These are phyloP conservation scores for Zizania palustris DNA, from an alignment of 202 grass and related monocot species.

Conservation along the genomic window DNA sequence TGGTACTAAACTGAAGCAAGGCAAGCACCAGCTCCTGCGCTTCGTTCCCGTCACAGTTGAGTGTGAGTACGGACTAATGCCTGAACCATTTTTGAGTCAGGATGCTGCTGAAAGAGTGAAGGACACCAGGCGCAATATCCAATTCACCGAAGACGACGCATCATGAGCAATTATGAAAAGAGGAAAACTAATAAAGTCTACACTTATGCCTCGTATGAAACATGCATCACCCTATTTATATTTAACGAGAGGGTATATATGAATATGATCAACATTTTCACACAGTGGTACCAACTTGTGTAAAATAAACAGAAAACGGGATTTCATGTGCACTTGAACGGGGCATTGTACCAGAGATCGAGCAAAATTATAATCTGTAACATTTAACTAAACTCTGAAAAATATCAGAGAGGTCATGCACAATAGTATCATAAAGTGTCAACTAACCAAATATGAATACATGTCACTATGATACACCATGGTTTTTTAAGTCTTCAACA, in stretches of 20 bases:
- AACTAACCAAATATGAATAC: constrained; percentile 11
- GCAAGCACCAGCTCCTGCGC: no score
- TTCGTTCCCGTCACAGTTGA: no score
- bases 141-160: no score
- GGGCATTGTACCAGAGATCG: neutral
- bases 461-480: constrained; percentile 25
- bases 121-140: neutral
- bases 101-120: neutral
- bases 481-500: constrained; percentile 9
- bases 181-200: no score
- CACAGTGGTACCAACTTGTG: neutral
- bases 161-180: no score
- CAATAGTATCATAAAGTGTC: constrained; percentile 20
- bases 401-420: neutral
- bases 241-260: no score
- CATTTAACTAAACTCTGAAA: constrained; percentile 4
- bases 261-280: no score
- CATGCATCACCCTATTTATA: no score
- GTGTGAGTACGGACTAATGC: no score
- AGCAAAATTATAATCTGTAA: neutral
- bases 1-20: no score
- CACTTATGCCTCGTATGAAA: no score
- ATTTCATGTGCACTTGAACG: neutral
- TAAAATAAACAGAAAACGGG: neutral
- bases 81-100: neutral